Base-by-base conservation (phyloP, 2,329 filamentous ascomycete species). In the Corniculantispora saksenae region DNA sequence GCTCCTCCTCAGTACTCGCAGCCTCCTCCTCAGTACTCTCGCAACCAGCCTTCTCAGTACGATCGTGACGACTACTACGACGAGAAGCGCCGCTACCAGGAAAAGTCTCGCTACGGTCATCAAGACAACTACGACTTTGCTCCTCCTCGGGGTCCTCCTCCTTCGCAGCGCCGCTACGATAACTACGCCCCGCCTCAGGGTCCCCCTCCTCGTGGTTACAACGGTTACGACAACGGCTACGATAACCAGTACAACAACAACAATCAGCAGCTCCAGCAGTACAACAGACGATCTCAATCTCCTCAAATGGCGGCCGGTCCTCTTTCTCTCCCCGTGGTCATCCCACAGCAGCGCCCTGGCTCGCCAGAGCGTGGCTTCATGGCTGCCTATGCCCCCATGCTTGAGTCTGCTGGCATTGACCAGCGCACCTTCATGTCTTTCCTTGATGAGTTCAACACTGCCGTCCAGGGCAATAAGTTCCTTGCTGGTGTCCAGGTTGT, bases 331-430 rank as follows among this genome's bases (percentile, higher is more conserved):
- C 61, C 65, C 32, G 61, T 66, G 13, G 61, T 66, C 23, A 66
- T 66, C 29, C 65, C 65, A 21, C 65, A 66, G 50, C 65, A 66
- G 56, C 65, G 65, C 21, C 65, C 65, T 47, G 65, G 65, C 25
- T 55, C 65, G 35, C 48, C 61, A 3, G 65, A 66, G 47, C 65
- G 65, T 50, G 65, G 65, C 38, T 66, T 66, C 32, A 66, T 66
- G 65, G 65, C 60, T 29, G 65, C 65, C 43, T 66, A 66, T 21
- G 65, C 65, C 6, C 65, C 65, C 12, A 60, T 45, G 45, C 65
- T 66, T 1, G 65, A 61, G 29, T 35, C 55, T 17, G 55, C 56
- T 15, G 65, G 65, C 56, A 63, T 66, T 32, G 65, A 66, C 56
- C 65, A 64, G 55, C 54, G 47, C 47, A 60, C 61, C 13, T 66